Percentiles rank a stretch among this genome's conserved stretches.
These are phyloP conservation scores for Laburnicola sp. DNA, from an alignment of 2,329 filamentous ascomycete species.

Conservation along the genomic window DNA sequence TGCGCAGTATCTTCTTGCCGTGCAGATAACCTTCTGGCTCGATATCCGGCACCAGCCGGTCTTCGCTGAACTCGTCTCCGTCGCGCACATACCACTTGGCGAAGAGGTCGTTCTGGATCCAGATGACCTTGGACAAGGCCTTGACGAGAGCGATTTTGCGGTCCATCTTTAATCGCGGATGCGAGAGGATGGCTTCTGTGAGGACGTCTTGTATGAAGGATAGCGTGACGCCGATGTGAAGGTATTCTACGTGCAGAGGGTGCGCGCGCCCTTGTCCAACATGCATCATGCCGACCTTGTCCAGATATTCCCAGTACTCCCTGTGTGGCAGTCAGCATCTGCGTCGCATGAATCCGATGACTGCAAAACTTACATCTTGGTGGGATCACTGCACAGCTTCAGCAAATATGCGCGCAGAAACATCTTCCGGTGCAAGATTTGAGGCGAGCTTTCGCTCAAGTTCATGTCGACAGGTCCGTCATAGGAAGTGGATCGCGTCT, in stretches of 20 bases:
- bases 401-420: constrained; percentile 59
- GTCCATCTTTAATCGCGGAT: not conserved
- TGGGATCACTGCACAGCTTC: constrained; percentile 74
- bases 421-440: constrained; percentile 77
- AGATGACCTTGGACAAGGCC: constrained; percentile 9
- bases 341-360: not conserved
- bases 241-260: constrained; percentile 8
- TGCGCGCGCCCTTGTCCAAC: constrained; percentile 2
- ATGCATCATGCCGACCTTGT: constrained; percentile 11
- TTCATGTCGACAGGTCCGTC: constrained; percentile 68
- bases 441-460: constrained; percentile 69
- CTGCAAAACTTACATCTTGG: constrained; percentile 54
- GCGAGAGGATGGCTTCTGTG: constrained; percentile 9
- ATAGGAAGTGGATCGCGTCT: constrained; percentile 62
- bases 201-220: constrained; percentile 8
- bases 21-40: constrained; percentile 44
- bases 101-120: constrained; percentile 15
- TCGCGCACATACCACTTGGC: constrained; percentile 9
- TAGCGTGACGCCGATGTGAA: constrained; percentile 10
- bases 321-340: not conserved
- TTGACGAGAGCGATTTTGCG: constrained; percentile 6
- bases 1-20: constrained; percentile 38
- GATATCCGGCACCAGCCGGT: constrained; percentile 45
- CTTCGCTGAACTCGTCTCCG: constrained; percentile 44
- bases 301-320: constrained; percentile 45